Base-by-base conservation (phyloP, 176 grass and related monocot genomes). In the Elaeis guineensis region DNA sequence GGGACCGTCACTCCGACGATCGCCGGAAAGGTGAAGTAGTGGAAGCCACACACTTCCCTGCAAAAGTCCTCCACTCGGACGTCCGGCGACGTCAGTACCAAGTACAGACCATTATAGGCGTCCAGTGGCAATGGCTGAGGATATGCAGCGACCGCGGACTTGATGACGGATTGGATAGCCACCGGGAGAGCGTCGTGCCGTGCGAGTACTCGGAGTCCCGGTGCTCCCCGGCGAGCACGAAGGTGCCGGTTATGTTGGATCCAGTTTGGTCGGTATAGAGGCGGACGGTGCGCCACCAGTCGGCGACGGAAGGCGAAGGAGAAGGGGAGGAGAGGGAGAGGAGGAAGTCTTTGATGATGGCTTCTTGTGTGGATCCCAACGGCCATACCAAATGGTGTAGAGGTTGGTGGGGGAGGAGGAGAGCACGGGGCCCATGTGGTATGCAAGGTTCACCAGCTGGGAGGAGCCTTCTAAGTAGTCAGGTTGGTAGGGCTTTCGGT, bases 401-500 rank as follows among this genome's bases (percentile, higher is more conserved):
- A 98, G 76, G 66, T 75, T 86, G 22, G 80, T 83, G 20, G 79
- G 76, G 26, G 81, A 73, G 16, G 81, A 73, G 16, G 81, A 80
- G 52, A 92, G 59, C n/a, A 92, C 78, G 44, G 87, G 87, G 17
- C 93, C 93, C 78, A 88, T 89, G 79, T 98, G 93, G 81, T 98
- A 98, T 39, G 67, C 61, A 57, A 95, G 74, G 73, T 95, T 61
- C 55, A 95, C 86, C 17, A 84, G 74, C 73, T 80, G 54, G 50
- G 58, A 70, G 6, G 82, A 55, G 64, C 79, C 77, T 19, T 80
- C 71, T 25, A 95, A 77, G 73, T 81, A 66, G 19, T 79, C 66
- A 3, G 67, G 51, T 35, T 63, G 48, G 66, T 62, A 69, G 35
- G 35, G 35, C 35, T 44, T 44, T 12, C 35, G 35, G 1, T 44